phyloP scores from a whole-genome alignment of 306 rosid species.

The Dryas octopetala region DNA sequence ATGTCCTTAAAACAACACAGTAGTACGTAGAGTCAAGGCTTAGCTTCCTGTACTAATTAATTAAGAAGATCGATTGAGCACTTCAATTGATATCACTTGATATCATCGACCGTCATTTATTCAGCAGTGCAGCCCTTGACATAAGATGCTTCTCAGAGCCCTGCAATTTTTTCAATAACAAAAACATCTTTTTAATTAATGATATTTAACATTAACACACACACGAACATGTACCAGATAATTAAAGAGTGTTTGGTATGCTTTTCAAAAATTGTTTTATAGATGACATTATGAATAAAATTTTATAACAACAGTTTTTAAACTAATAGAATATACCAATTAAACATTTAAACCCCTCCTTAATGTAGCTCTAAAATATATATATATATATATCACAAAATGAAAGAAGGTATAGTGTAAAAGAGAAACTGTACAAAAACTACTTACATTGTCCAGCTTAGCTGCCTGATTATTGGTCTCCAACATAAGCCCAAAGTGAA shows the following conservation, averaged over 20 bases:
- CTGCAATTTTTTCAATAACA: constrained; percentile 31
- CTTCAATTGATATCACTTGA: constrained; percentile 31
- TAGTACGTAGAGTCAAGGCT: constrained; percentile 24
- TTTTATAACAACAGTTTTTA: too few species aligned
- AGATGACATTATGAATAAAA: too few species aligned
- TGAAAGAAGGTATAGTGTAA: too few species aligned
- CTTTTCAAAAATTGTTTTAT: too few species aligned
- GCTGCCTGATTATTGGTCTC: constrained; percentile 72
- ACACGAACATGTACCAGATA: too few species aligned
- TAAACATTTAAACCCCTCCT: too few species aligned
- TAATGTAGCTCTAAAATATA: neutral
- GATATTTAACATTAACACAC: too few species aligned
- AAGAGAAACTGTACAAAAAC: neutral
- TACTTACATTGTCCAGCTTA: constrained; percentile 78
- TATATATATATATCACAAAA: neutral
- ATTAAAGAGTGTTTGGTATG: too few species aligned
- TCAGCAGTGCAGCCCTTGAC: constrained; percentile 70
- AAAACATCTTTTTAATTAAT: neutral
- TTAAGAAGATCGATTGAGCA: neutral
- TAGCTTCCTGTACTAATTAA: neutral
- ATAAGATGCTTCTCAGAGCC: constrained; percentile 67
- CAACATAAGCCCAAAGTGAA: constrained; percentile 93
- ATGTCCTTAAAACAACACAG: constrained; percentile 36
- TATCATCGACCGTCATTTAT: constrained; percentile 44
- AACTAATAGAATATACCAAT: neutral